These are phyloP conservation scores for Blastobotrys apis DNA, from an alignment of 1,139 yeast genomes.

Conservation along the genomic window DNA sequence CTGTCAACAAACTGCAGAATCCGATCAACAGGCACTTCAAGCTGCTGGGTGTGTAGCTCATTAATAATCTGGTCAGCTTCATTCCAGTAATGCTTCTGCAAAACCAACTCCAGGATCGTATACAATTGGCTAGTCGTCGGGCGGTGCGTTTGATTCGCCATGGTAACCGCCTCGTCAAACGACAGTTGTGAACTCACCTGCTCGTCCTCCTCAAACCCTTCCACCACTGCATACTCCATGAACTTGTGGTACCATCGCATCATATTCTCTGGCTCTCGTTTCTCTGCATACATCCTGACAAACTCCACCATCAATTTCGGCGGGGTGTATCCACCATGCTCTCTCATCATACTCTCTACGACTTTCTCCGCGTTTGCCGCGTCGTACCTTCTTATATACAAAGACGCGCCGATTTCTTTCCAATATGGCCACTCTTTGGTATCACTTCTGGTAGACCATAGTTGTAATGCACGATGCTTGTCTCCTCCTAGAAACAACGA, in stretches of 20 bases:
- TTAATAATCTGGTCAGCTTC: conserved; percentile 16
- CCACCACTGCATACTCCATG: conserved; percentile 12
- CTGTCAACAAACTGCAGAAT: conserved; percentile 20
- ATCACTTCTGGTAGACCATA: conserved; percentile 34
- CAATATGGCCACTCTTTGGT: conserved; percentile 30
- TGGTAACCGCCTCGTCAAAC: conserved; percentile 1
- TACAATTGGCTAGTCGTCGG: conserved; percentile 4
- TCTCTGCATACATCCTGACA: conserved; percentile 21
- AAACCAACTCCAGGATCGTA: conserved; percentile 4
- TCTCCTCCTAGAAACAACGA: conserved; percentile 27
- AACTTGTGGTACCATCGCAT: conserved; percentile 24
- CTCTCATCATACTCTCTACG: conserved; percentile 20
- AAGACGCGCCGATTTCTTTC: conserved; percentile 34
- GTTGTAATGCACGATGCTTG: conserved; percentile 25
- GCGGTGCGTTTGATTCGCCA: conserved; percentile 6
- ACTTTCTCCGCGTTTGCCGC: conserved; percentile 25
- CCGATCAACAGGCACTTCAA: conserved; percentile 19
- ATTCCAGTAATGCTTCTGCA: conserved; percentile 19
- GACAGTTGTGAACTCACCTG: background rate
- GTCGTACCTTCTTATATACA: conserved; percentile 29
- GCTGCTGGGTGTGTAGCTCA: conserved; percentile 18
- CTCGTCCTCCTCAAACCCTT: conserved; percentile 4
- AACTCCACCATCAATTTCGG: conserved; percentile 27
- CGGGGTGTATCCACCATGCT: conserved; percentile 22
- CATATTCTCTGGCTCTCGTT: conserved; percentile 13